These are phyloP conservation scores for Cenchrus americanus DNA, from an alignment of 176 grass and related monocot genomes.

Conservation along the genomic window DNA sequence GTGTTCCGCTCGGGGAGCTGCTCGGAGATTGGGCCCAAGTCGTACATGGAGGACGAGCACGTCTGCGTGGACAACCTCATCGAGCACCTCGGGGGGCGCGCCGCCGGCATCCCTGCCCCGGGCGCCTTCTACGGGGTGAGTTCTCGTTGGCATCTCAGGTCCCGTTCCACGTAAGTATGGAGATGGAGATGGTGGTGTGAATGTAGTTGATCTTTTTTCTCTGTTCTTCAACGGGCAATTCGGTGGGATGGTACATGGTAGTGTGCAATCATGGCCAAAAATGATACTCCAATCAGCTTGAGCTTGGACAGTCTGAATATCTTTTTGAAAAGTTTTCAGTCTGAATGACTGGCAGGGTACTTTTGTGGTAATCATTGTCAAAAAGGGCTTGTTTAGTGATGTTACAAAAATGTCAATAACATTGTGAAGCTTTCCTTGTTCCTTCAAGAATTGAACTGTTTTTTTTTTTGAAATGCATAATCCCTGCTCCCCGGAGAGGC, in stretches of 20 bases:
- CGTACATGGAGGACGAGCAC: constrained; percentile 85
- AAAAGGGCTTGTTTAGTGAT: background rate
- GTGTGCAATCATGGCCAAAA: background rate
- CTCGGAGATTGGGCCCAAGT: constrained; percentile 63
- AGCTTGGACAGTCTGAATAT: background rate
- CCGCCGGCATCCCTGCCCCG: constrained; percentile 59
- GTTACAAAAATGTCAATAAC: background rate
- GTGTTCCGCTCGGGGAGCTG: constrained; percentile 78
- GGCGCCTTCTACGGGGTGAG: constrained; percentile 85
- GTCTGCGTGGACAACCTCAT: constrained; percentile 74
- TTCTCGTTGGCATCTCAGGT: constrained; percentile 34
- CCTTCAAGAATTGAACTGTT: background rate
- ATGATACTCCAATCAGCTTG: background rate
- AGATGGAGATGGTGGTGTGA: background rate
- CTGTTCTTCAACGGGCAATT: background rate
- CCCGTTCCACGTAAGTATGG: constrained; percentile 14
- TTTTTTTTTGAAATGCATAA: background rate
- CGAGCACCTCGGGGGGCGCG: constrained; percentile 48
- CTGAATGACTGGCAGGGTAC: background rate
- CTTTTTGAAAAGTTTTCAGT: background rate
- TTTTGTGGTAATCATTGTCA: background rate
- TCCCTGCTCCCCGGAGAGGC: background rate
- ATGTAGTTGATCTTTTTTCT: background rate
- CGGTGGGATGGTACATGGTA: background rate
- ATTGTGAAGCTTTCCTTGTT: background rate